Conservation (phyloP, 2,329 filamentous ascomycete genomes). For the Colletotrichum plurivorum region DNA sequence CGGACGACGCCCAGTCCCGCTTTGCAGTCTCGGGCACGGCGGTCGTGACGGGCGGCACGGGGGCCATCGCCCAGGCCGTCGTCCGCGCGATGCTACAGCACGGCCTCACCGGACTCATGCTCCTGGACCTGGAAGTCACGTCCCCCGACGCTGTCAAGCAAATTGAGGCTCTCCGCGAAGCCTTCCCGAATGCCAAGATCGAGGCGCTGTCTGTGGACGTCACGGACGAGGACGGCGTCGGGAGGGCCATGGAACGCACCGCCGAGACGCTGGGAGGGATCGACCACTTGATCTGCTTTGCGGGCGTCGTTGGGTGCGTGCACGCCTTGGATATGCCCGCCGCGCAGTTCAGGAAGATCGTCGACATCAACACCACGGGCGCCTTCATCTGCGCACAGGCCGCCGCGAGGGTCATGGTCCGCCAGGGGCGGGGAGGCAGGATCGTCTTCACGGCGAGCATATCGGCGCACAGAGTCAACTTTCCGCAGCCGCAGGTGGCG, state of each 20-base stretch:
- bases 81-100: slow-evolving; percentile 80
- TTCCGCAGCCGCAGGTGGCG: slow-evolving; percentile 77
- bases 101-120: slow-evolving; percentile 69
- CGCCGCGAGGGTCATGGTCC: slow-evolving; percentile 66
- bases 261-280: slow-evolving; percentile 76
- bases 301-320: slow-evolving; percentile 75
- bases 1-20: slow-evolving; percentile 40
- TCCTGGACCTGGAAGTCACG: slow-evolving; percentile 71
- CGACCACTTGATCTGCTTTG: slow-evolving; percentile 71
- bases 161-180: slow-evolving; percentile 61
- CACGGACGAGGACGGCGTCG: slow-evolving; percentile 66
- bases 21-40: slow-evolving; percentile 51
- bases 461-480: slow-evolving; percentile 78
- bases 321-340: slow-evolving; percentile 72
- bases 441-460: slow-evolving; percentile 79
- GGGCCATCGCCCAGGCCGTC: slow-evolving; percentile 73
- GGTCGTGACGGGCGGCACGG: slow-evolving; percentile 76
- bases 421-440: slow-evolving; percentile 65
- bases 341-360: slow-evolving; percentile 71
- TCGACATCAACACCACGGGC: slow-evolving; percentile 82
- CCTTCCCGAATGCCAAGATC: slow-evolving; percentile 70
- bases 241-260: slow-evolving; percentile 69
- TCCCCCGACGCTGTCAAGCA: slow-evolving; percentile 47
- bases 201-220: slow-evolving; percentile 70
- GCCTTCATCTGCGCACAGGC: slow-evolving; percentile 80